phyloP scores from a whole-genome alignment of 306 rosid genomes.

The Citrullus colocynthis region DNA sequence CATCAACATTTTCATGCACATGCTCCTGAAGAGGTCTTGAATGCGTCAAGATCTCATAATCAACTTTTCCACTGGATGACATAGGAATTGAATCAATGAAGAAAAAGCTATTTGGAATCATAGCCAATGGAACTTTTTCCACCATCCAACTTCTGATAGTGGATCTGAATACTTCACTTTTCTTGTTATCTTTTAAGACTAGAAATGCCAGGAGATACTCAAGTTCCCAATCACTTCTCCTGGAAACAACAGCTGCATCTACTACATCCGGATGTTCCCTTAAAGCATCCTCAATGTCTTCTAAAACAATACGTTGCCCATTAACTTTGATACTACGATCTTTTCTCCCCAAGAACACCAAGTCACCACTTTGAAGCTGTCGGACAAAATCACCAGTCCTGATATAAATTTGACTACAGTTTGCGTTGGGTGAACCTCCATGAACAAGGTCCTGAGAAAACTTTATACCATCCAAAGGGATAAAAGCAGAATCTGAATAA shows the following conservation, averaged over 20 bases:
- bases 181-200: constrained; percentile 34
- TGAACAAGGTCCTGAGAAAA: constrained; percentile 24
- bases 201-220: constrained; percentile 49
- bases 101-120: constrained; percentile 48
- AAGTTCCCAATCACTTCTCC: constrained; percentile 29
- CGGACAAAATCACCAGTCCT: constrained; percentile 68
- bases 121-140: constrained; percentile 40
- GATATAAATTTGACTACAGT: constrained; percentile 28
- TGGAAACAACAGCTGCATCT: constrained; percentile 53
- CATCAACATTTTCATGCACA: constrained; percentile 24
- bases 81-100: constrained; percentile 49
- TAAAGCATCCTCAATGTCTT: constrained; percentile 63
- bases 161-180: constrained; percentile 34
- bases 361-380: constrained; percentile 59
- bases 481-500: constrained; percentile 28
- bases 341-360: constrained; percentile 74
- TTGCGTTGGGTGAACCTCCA: constrained; percentile 17
- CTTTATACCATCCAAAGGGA: constrained; percentile 21
- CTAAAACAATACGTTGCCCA: constrained; percentile 71
- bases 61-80: constrained; percentile 66
- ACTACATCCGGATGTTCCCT: constrained; percentile 57
- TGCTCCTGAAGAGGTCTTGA: constrained; percentile 23
- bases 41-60: constrained; percentile 43
- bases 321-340: constrained; percentile 65
- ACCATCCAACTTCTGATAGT: constrained; percentile 60